These are phyloP conservation scores for Thalassiosira mediterranea DNA, from an alignment of 352 stramenopile genomes.

Conservation along the genomic window DNA sequence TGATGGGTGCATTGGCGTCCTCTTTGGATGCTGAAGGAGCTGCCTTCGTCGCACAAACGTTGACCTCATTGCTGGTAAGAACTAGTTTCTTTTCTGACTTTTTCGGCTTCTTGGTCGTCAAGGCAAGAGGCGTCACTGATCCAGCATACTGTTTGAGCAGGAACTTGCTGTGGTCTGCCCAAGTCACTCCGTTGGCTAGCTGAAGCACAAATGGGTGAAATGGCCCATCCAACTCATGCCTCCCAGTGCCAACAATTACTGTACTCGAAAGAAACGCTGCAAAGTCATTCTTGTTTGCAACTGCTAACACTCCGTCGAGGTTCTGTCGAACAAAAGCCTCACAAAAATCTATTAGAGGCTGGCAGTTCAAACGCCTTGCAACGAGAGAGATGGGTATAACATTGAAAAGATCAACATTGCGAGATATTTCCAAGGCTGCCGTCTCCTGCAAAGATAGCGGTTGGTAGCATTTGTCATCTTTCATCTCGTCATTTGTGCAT, in stretches of 20 bases:
- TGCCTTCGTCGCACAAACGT: too few relatives aligned
- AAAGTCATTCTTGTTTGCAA: conserved; percentile 67
- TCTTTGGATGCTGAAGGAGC: neutral
- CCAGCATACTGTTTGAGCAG: conserved; percentile 33
- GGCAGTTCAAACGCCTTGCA: conserved; percentile 60
- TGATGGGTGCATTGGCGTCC: neutral
- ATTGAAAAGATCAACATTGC: conserved; percentile 84
- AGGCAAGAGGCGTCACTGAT: conserved; percentile 3
- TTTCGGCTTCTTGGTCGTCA: conserved; percentile 26
- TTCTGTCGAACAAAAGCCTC: conserved; percentile 75
- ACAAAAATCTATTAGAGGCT: conserved; percentile 62
- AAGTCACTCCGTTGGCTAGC: conserved; percentile 34
- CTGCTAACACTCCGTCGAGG: conserved; percentile 79
- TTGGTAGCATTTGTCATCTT: neutral
- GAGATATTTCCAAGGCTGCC: conserved; percentile 54
- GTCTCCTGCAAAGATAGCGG: conserved; percentile 58
- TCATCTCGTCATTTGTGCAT: neutral
- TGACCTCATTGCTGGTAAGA: neutral
- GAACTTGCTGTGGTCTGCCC: conserved; percentile 16
- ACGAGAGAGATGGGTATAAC: conserved; percentile 73
- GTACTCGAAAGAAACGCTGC: conserved; percentile 59
- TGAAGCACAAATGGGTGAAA: conserved; percentile 72
- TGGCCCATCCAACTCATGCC: conserved; percentile 39
- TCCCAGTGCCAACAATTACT: conserved; percentile 29
- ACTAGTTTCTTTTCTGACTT: neutral